A percentile compares a stretch with the other conserved stretches of the same genome.
phyloP scores from a whole-genome alignment of 2,329 filamentous ascomycete genomes.

The Penicillium sumatraense region DNA sequence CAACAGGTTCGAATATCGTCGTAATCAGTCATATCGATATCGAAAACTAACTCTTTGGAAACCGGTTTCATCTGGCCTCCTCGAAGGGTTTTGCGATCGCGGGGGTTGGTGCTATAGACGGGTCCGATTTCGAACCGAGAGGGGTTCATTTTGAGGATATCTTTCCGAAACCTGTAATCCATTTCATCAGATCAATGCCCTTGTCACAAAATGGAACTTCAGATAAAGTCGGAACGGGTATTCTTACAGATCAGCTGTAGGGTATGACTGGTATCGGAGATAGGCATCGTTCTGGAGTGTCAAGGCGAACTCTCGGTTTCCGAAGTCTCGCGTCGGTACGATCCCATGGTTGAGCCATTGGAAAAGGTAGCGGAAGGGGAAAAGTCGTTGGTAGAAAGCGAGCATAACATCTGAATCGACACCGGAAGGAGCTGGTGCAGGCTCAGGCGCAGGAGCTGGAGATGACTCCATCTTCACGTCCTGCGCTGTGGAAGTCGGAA shows the following conservation, averaged over 20 bases:
- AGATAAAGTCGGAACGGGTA: neutral
- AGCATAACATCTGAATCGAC: conserved; percentile 85
- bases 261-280: conserved; percentile 84
- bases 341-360: conserved; percentile 97
- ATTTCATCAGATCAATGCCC: conserved; percentile 24
- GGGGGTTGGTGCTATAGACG: conserved; percentile 92
- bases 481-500: conserved; percentile 55
- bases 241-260: conserved; percentile 65
- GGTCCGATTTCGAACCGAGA: conserved; percentile 97
- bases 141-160: conserved; percentile 84
- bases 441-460: conserved; percentile 40
- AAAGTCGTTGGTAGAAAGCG: conserved; percentile 93
- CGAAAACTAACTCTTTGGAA: conserved; percentile 94
- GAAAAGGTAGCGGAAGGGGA: conserved; percentile 92
- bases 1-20: conserved; percentile 97
- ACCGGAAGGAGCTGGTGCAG: conserved; percentile 46
- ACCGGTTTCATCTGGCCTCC: conserved; percentile 81
- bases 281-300: conserved; percentile 92
- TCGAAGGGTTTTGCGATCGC: conserved; percentile 85
- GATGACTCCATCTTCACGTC: conserved; percentile 48
- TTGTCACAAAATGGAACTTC: neutral
- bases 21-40: conserved; percentile 99
- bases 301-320: conserved; percentile 92
- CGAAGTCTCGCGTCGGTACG: conserved; percentile 83
- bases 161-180: conserved; percentile 75